Evolutionary conservation across 2,329 filamentous ascomycete species (phyloP).

Genomic region (Pseudogymnoascus sp.): DNA sequence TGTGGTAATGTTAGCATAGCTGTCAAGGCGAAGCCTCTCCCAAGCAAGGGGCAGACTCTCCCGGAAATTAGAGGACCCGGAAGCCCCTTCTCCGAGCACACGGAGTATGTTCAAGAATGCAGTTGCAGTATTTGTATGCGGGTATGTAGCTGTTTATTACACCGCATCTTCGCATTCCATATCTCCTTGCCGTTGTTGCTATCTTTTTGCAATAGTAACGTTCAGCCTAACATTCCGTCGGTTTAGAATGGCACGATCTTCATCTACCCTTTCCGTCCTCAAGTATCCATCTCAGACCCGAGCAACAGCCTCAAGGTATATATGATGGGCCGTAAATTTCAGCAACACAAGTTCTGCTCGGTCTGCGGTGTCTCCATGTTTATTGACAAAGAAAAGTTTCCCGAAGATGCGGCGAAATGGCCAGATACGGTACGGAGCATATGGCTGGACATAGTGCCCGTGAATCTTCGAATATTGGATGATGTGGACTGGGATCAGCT

Average conservation of each 20-base stretch:
- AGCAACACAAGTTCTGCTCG: neutral
- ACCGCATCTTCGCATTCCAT: neutral
- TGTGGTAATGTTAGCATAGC: constrained; percentile 22
- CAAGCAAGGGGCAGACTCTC: constrained; percentile 9
- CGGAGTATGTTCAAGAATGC: constrained; percentile 6
- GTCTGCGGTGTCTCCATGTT: neutral
- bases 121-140: constrained; percentile 7
- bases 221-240: neutral
- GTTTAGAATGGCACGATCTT: neutral
- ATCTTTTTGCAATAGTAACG: neutral
- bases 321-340: neutral
- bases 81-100: neutral
- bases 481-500: neutral
- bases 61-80: constrained; percentile 4
- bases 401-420: neutral
- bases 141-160: neutral
- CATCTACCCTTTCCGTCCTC: neutral
- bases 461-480: neutral
- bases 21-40: constrained; percentile 17
- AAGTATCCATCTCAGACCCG: neutral
- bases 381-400: neutral
- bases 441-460: neutral
- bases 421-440: neutral
- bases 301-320: neutral
- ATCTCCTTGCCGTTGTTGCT: neutral